A percentile compares a stretch with the other conserved stretches of the same genome.
Conservation (phyloP, 2,329 filamentous ascomycete species). For the Aspergillus sp. region DNA sequence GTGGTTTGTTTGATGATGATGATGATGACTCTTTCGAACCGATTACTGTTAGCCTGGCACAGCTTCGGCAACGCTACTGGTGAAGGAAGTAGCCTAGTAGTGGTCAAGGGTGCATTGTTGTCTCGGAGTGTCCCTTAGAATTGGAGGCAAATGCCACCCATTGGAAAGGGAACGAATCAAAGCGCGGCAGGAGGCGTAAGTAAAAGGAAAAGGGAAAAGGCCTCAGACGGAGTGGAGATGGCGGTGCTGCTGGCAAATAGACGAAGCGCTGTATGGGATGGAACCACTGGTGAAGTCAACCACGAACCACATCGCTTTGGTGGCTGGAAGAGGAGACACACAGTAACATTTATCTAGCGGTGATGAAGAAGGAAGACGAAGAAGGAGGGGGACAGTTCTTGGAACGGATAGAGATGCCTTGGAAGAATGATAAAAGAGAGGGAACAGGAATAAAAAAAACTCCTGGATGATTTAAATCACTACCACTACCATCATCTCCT, state of each 20-base stretch:
- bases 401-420: neutral
- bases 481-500: neutral
- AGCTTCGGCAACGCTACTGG: neutral
- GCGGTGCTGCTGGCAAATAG: constrained; percentile 16
- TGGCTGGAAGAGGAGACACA: neutral
- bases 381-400: neutral
- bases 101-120: neutral
- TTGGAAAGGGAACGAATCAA: constrained; percentile 4
- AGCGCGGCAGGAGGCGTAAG: neutral
- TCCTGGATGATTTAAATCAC: neutral
- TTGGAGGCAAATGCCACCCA: constrained; percentile 9
- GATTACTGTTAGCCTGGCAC: neutral
- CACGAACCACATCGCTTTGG: constrained; percentile 16
- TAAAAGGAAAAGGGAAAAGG: constrained; percentile 11
- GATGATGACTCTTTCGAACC: neutral
- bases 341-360: neutral
- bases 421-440: neutral
- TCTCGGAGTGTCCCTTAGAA: constrained; percentile 1
- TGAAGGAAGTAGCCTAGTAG: neutral
- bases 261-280: constrained; percentile 6
- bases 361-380: neutral
- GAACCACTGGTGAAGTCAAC: constrained; percentile 19
- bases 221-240: constrained; percentile 17
- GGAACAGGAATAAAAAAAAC: neutral
- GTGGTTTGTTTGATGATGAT: too few relatives aligned